A percentile compares a stretch with the other conserved stretches of the same genome.
Conservation (phyloP, 2,329 filamentous ascomycete genomes). For the Xylariaceae sp. region DNA sequence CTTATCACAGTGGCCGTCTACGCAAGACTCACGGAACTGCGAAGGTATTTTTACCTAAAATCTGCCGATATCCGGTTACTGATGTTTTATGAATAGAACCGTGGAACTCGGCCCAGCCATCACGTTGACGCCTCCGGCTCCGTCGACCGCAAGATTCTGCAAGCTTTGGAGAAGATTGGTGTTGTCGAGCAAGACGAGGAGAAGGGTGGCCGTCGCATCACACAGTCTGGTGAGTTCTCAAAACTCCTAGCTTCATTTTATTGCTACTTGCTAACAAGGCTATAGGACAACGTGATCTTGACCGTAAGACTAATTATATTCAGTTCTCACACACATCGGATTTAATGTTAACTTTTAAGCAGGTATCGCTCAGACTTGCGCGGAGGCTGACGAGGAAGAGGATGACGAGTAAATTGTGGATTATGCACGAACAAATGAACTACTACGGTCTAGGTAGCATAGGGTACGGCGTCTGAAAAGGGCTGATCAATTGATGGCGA, state of each 20-base stretch:
- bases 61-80: no score
- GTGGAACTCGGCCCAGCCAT: conserved; percentile 86
- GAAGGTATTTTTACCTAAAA: no score
- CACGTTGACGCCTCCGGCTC: conserved; percentile 95
- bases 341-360: conserved; percentile 17
- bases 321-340: not conserved
- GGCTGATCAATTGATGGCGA: conserved; percentile 36
- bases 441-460: conserved; percentile 40
- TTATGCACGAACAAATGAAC: conserved; percentile 21
- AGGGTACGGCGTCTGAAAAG: conserved; percentile 44
- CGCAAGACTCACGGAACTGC: conserved; percentile 94
- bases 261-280: not conserved
- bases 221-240: conserved; percentile 71
- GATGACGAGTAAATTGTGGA: conserved; percentile 60
- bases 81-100: no score
- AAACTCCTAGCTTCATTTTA: not conserved
- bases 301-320: conserved; percentile 61
- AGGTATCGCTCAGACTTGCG: conserved; percentile 81
- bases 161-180: conserved; percentile 98
- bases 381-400: conserved; percentile 73
- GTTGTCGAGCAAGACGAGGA: conserved; percentile 98
- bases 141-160: conserved; percentile 97
- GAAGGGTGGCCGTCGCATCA: conserved; percentile 98
- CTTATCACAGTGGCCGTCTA: conserved; percentile 70
- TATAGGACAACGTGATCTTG: conserved; percentile 86